These are phyloP conservation scores for Trametes gibbosa DNA, from an alignment of 768 basidiomycete genomes.

Conservation along the genomic window DNA sequence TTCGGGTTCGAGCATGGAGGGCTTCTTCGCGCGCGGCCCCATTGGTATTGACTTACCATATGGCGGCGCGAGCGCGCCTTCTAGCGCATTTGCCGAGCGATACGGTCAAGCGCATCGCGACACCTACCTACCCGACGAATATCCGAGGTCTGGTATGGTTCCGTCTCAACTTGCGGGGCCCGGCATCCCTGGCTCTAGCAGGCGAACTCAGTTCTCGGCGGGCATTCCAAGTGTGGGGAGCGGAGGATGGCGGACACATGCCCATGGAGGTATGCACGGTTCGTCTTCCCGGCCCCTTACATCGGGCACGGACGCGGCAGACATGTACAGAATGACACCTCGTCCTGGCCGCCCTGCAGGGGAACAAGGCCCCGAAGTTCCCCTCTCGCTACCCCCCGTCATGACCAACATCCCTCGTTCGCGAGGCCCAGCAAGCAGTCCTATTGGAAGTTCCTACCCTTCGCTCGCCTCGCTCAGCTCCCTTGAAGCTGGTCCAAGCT, in stretches of 20 bases:
- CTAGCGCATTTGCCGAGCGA: constrained; percentile 19
- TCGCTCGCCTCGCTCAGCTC: constrained; percentile 13
- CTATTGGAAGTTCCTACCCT: constrained; percentile 5
- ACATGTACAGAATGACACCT: constrained; percentile 10
- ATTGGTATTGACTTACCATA: constrained; percentile 13
- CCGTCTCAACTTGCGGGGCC: constrained; percentile 29
- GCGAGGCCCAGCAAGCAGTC: constrained; percentile 2
- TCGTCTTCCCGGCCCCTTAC: constrained; percentile 14
- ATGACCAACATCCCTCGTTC: constrained; percentile 11
- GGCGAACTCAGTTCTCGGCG: constrained; percentile 4
- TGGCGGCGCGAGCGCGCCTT: constrained; percentile 19
- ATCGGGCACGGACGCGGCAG: constrained; percentile 10
- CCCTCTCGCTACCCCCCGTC: constrained; percentile 14
- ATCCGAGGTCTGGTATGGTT: constrained; percentile 16
- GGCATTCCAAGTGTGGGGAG: constrained; percentile 4
- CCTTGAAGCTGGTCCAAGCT: constrained; percentile 7
- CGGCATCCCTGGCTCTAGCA: constrained; percentile 26
- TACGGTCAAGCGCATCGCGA: constrained; percentile 19
- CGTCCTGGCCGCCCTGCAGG: constrained; percentile 10
- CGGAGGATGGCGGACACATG: constrained; percentile 1
- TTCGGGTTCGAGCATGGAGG: constrained; percentile 11
- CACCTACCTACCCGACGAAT: constrained; percentile 16
- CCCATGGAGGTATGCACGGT: background rate
- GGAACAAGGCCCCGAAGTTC: constrained; percentile 12
- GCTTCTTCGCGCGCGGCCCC: constrained; percentile 6